A percentile compares a stretch with the other conserved stretches of the same genome.
Conservation (phyloP, 2,329 filamentous ascomycete genomes). For the Ophiostoma australiae region DNA sequence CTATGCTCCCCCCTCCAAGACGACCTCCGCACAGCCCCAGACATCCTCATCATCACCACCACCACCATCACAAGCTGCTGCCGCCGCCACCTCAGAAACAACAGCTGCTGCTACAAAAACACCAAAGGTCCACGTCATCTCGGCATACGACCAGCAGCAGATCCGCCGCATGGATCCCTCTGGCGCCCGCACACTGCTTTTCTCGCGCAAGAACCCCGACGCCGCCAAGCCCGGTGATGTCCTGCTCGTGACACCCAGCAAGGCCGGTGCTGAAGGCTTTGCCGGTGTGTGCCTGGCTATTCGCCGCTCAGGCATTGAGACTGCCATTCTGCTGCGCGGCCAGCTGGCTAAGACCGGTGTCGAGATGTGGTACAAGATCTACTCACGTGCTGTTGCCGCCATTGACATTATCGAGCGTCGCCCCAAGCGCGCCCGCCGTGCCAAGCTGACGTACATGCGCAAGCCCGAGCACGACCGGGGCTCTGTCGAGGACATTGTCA, state of each 20-base stretch:
- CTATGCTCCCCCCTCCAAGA: conserved; percentile 35
- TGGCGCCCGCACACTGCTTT: conserved; percentile 74
- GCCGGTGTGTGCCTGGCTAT: conserved; percentile 84
- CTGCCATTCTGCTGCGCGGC: conserved; percentile 78
- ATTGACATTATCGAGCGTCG: conserved; percentile 90
- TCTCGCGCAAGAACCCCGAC: conserved; percentile 71
- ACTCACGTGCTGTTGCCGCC: conserved; percentile 79
- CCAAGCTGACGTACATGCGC: conserved; percentile 86
- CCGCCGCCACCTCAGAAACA: conserved; percentile 22
- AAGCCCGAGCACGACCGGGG: conserved; percentile 82
- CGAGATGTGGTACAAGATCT: conserved; percentile 98
- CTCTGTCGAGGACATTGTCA: conserved; percentile 74
- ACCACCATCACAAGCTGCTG: neutral
- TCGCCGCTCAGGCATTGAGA: conserved; percentile 81
- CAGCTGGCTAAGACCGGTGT: conserved; percentile 81
- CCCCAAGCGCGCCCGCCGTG: conserved; percentile 78
- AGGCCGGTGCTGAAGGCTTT: conserved; percentile 76
- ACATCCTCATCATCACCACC: conserved; percentile 23
- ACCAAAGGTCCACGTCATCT: conserved; percentile 53
- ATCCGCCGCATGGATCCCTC: conserved; percentile 75
- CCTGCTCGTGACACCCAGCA: conserved; percentile 79
- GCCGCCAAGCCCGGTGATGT: conserved; percentile 82
- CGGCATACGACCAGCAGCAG: conserved; percentile 61
- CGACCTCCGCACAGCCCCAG: conserved; percentile 18
- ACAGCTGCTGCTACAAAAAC: conserved; percentile 3